phyloP scores from a whole-genome alignment of 257 asterid genomes.

The Prunella vulgaris region DNA sequence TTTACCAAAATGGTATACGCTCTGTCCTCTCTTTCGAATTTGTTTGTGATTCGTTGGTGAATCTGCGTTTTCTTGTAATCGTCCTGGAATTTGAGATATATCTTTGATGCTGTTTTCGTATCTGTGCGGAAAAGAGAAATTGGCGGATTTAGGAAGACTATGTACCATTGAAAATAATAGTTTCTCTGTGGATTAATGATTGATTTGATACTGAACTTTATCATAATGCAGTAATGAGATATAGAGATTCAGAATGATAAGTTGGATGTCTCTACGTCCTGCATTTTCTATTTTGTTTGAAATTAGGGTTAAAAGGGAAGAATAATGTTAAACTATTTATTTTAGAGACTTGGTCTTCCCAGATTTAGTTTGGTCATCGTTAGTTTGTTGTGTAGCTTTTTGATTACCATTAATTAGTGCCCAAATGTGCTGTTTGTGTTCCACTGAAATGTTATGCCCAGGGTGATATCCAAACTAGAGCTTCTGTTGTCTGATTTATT shows the following conservation, averaged over 20 bases:
- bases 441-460: too few relatives aligned
- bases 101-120: background rate
- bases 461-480: background rate
- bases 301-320: background rate
- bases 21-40: background rate
- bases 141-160: background rate
- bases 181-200: background rate
- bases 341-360: background rate
- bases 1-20: conserved; percentile 21
- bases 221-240: background rate
- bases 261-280: background rate
- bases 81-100: background rate
- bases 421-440: background rate
- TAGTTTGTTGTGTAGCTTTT: background rate
- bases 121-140: background rate
- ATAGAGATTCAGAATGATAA: background rate
- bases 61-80: background rate
- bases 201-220: background rate
- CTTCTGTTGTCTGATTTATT: background rate
- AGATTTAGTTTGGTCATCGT: background rate
- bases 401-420: background rate
- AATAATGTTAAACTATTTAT: background rate
- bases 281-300: background rate
- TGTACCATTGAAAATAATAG: background rate
- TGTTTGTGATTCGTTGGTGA: background rate